phyloP scores from a whole-genome alignment of 2,329 filamentous ascomycete species.

The Basipetospora chlamydospora region DNA sequence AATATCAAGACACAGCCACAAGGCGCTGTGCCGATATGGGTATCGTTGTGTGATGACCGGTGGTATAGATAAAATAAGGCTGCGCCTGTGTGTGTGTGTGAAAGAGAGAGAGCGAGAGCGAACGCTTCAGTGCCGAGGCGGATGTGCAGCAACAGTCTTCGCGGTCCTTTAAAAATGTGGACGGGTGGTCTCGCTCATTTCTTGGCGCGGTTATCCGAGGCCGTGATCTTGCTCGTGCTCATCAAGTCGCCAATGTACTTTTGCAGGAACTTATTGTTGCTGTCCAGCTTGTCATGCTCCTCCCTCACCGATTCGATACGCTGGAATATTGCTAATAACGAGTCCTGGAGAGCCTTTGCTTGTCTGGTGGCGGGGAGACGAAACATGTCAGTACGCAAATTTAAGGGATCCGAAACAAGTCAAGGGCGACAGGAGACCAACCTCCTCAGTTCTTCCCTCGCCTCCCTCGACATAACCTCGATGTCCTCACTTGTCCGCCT shows the following conservation, averaged over 20 bases:
- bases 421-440: conserved; percentile 16
- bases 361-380: conserved; percentile 44
- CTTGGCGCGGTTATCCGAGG: conserved; percentile 32
- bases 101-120: neutral
- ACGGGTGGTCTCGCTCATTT: conserved; percentile 25
- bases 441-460: conserved; percentile 51
- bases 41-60: neutral
- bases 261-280: conserved; percentile 91
- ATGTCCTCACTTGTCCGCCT: conserved; percentile 81
- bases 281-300: conserved; percentile 93
- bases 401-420: neutral
- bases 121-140: neutral
- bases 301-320: conserved; percentile 87
- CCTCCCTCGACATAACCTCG: conserved; percentile 72
- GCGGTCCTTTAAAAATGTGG: neutral
- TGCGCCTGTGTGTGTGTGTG: too few species aligned
- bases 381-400: neutral
- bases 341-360: conserved; percentile 77
- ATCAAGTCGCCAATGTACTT: conserved; percentile 97
- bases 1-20: too few species aligned
- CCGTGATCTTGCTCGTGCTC: conserved; percentile 64
- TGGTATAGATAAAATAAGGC: too few species aligned
- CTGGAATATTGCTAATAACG: conserved; percentile 77
- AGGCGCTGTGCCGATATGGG: neutral
- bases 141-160: too few species aligned